Conservation (phyloP, 331 rosid genomes). For the Acacia pycnantha region DNA sequence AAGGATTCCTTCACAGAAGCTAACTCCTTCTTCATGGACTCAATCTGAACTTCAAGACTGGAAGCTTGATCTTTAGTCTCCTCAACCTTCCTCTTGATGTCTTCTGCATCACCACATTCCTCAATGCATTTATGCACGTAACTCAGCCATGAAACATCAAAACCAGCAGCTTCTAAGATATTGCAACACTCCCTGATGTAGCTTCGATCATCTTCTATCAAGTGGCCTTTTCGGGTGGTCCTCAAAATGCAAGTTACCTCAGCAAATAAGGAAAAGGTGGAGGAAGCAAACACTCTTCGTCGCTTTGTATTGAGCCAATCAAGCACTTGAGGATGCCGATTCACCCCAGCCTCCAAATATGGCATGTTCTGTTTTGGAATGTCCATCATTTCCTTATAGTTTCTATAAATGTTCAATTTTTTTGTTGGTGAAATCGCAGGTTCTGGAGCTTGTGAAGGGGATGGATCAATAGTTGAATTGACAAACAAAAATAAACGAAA, state of each 20-base stretch:
- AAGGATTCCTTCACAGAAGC: not conserved
- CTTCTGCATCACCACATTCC: not conserved
- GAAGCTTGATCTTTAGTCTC: too few relatives aligned
- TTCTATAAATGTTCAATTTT: too few relatives aligned
- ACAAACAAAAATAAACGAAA: too few relatives aligned
- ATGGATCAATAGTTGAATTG: not conserved
- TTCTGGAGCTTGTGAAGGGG: not conserved
- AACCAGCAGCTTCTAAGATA: not conserved
- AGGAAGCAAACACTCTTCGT: not conserved
- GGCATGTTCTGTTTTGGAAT: too few relatives aligned
- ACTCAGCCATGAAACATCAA: not conserved
- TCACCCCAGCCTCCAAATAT: not conserved
- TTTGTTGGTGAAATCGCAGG: not conserved
- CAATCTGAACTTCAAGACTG: not conserved
- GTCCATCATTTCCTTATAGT: not conserved
- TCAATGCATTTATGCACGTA: not conserved
- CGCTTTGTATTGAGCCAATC: not conserved
- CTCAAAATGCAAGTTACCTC: not conserved
- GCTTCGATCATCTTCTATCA: not conserved
- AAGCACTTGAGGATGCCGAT: not conserved
- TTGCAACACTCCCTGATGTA: not conserved
- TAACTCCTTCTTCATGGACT: not conserved
- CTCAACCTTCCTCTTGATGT: too few relatives aligned
- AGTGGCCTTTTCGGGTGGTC: not conserved
- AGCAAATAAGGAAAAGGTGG: not conserved